phyloP scores from a whole-genome alignment of 108 stramenopile species.

The Schizochytrium sp. region DNA sequence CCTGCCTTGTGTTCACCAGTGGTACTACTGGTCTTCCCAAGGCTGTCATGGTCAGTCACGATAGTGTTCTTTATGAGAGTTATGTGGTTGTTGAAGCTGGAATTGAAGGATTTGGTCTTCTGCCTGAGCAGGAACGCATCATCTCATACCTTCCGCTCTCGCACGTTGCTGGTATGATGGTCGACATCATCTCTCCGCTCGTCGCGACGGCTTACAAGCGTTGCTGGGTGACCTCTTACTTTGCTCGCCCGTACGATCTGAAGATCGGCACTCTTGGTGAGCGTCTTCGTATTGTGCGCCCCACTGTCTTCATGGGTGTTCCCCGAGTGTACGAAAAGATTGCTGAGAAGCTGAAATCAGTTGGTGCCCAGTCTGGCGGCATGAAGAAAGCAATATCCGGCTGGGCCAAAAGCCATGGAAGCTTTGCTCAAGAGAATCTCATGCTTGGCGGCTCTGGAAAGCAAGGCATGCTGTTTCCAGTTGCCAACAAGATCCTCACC shows the following conservation, averaged over 20 bases:
- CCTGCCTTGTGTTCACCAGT: constrained; percentile 82
- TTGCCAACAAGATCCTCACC: constrained; percentile 71
- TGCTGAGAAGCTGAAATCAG: constrained; percentile 82
- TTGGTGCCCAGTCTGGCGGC: constrained; percentile 74
- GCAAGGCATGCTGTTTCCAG: background rate
- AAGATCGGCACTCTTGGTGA: constrained; percentile 76
- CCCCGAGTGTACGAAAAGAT: constrained; percentile 90
- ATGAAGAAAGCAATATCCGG: constrained; percentile 78
- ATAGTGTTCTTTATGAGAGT: constrained; percentile 68
- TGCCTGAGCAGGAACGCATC: constrained; percentile 57
- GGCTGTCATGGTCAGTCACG: constrained; percentile 86
- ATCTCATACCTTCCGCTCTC: constrained; percentile 72
- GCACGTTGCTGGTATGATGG: constrained; percentile 78
- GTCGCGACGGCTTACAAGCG: constrained; percentile 66
- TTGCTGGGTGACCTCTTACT: constrained; percentile 66
- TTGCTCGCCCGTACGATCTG: constrained; percentile 84
- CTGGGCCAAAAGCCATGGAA: constrained; percentile 79
- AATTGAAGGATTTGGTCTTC: background rate
- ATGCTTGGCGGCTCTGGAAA: constrained; percentile 58
- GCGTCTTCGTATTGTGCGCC: constrained; percentile 79
- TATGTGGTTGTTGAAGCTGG: background rate
- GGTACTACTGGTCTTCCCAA: constrained; percentile 87
- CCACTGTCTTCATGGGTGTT: constrained; percentile 85
- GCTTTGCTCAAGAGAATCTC: constrained; percentile 49
- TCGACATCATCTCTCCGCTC: constrained; percentile 80